Conservation (phyloP, 768 basidiomycete genomes). For the Cantharellus cinnabarinus region DNA sequence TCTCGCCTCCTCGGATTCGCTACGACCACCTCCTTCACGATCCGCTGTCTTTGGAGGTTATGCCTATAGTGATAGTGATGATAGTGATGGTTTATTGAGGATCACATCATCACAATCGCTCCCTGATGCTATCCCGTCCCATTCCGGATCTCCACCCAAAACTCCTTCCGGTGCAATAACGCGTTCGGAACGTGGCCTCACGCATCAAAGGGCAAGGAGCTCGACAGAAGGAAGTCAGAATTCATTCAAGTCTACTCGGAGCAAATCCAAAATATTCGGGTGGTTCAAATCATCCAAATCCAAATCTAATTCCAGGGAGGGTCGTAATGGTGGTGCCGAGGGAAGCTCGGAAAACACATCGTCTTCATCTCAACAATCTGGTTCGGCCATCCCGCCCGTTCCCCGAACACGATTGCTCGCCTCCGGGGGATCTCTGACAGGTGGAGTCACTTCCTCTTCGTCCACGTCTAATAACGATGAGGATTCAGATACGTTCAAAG, state of each 20-base stretch:
- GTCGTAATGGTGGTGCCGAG: too few relatives aligned
- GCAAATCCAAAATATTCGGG: background rate
- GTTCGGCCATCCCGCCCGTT: too few relatives aligned
- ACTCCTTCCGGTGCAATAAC: background rate
- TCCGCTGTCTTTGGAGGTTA: background rate
- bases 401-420: too few relatives aligned
- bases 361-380: background rate
- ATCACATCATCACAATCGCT: background rate
- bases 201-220: background rate
- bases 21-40: background rate
- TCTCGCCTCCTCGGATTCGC: background rate
- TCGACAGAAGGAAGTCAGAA: background rate
- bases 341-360: too few relatives aligned
- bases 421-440: too few relatives aligned
- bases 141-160: background rate
- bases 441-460: too few relatives aligned
- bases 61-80: background rate
- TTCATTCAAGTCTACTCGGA: background rate
- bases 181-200: background rate
- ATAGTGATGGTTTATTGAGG: background rate
- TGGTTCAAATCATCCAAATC: background rate
- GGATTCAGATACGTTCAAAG: constrained; percentile 1
- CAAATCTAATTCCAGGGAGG: background rate
- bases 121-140: background rate
- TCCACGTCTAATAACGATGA: background rate